These are phyloP conservation scores for Lactarius psammicola DNA, from an alignment of 768 basidiomycete species.

Conservation along the genomic window DNA sequence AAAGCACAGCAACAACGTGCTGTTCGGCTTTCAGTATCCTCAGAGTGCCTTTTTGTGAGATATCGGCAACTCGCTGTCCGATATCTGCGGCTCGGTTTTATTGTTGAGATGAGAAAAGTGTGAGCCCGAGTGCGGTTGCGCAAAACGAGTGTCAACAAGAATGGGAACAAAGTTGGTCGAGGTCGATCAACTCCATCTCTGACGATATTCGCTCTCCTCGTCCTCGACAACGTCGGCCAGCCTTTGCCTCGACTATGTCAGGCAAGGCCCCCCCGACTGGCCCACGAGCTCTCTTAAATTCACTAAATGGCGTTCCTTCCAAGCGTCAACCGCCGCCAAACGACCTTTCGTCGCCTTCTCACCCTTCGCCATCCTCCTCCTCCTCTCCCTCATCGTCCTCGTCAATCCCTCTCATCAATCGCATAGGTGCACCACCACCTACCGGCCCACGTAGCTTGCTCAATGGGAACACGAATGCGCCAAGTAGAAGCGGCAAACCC, in stretches of 20 bases:
- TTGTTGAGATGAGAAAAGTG: conserved; percentile 4
- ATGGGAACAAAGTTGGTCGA: conserved; percentile 3
- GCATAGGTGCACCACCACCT: conserved; percentile 57
- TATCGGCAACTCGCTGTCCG: no score
- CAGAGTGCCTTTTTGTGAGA: background rate
- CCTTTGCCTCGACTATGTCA: conserved; percentile 50
- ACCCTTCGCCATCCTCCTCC: conserved; percentile 33
- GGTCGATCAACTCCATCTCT: conserved; percentile 17
- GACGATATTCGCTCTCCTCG: conserved; percentile 15
- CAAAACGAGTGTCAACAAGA: conserved; percentile 28
- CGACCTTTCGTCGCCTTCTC: conserved; percentile 23
- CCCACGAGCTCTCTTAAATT: conserved; percentile 63
- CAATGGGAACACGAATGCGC: conserved; percentile 35
- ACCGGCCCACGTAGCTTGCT: conserved; percentile 64
- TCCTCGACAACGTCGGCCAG: conserved; percentile 27
- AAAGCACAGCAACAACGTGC: conserved; percentile 9
- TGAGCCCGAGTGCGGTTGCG: background rate
- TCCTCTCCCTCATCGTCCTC: conserved; percentile 37
- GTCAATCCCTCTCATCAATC: conserved; percentile 34
- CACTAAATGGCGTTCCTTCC: conserved; percentile 36
- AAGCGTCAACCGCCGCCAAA: conserved; percentile 25
- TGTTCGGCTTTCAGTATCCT: background rate
- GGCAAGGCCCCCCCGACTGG: conserved; percentile 76
- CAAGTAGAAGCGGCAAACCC: conserved; percentile 40
- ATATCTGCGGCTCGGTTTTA: background rate